These are phyloP conservation scores for Aureobasidium uvarum DNA, from an alignment of 2,329 filamentous ascomycete genomes.

Conservation along the genomic window DNA sequence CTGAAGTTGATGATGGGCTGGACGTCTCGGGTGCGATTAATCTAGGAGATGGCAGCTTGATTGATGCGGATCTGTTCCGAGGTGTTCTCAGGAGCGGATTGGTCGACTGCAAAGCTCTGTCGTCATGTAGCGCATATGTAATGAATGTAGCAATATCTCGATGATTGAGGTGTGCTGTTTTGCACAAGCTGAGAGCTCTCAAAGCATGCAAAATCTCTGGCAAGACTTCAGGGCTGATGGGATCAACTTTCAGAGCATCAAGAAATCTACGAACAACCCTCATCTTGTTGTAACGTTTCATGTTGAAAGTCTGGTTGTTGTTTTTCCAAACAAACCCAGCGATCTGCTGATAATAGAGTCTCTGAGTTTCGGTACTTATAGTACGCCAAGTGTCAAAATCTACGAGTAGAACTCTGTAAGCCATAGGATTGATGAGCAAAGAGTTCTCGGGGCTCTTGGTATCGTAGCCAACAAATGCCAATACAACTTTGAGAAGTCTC, in stretches of 20 bases:
- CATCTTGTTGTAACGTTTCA: constrained; percentile 83
- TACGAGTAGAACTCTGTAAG: constrained; percentile 86
- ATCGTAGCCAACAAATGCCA: constrained; percentile 87
- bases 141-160: constrained; percentile 87
- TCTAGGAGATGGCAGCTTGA: background rate
- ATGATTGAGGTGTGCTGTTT: constrained; percentile 79
- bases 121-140: constrained; percentile 80
- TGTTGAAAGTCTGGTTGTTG: constrained; percentile 90
- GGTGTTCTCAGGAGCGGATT: background rate
- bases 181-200: constrained; percentile 73
- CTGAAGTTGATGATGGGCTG: background rate
- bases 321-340: constrained; percentile 83
- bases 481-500: constrained; percentile 69
- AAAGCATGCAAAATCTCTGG: constrained; percentile 76
- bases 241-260: constrained; percentile 85
- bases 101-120: constrained; percentile 18
- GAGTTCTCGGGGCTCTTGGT: constrained; percentile 76
- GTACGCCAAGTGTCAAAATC: constrained; percentile 92
- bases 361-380: constrained; percentile 72
- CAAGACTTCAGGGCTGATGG: constrained; percentile 68
- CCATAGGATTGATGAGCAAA: constrained; percentile 92
- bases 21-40: background rate
- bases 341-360: constrained; percentile 92
- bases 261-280: constrained; percentile 87
- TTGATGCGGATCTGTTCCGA: constrained; percentile 10